Conservation (phyloP, 768 basidiomycete species). For the Lepiota subincarnata region DNA sequence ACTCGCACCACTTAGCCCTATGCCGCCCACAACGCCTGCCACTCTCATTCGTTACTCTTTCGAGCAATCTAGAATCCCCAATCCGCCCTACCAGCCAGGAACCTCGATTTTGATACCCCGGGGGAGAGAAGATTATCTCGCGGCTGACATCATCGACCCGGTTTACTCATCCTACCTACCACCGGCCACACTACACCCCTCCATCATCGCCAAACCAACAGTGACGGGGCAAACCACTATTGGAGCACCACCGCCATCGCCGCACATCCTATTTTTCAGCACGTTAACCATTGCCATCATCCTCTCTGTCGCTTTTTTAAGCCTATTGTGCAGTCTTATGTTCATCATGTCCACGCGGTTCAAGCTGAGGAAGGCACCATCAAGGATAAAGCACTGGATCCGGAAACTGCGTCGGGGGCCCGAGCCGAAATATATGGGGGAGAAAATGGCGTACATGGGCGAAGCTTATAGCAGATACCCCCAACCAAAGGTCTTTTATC, state of each 20-base stretch:
- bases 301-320: constrained; percentile 4
- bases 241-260: background rate
- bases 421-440: background rate
- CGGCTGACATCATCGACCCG: too few species aligned
- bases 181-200: background rate
- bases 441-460: background rate
- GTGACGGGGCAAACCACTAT: background rate
- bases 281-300: constrained; percentile 9
- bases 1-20: background rate
- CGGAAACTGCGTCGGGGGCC: background rate
- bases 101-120: too few species aligned
- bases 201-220: background rate
- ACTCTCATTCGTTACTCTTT: background rate
- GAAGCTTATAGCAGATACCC: background rate
- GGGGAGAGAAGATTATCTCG: background rate
- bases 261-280: background rate
- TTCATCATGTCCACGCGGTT: constrained; percentile 1
- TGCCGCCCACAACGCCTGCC: background rate
- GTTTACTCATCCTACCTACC: background rate
- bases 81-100: background rate
- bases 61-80: background rate
- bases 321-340: constrained; percentile 10
- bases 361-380: background rate
- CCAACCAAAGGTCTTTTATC: background rate
- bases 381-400: background rate